Conservation (phyloP, 257 asterid genomes). For the Salvia rosmarinus region DNA sequence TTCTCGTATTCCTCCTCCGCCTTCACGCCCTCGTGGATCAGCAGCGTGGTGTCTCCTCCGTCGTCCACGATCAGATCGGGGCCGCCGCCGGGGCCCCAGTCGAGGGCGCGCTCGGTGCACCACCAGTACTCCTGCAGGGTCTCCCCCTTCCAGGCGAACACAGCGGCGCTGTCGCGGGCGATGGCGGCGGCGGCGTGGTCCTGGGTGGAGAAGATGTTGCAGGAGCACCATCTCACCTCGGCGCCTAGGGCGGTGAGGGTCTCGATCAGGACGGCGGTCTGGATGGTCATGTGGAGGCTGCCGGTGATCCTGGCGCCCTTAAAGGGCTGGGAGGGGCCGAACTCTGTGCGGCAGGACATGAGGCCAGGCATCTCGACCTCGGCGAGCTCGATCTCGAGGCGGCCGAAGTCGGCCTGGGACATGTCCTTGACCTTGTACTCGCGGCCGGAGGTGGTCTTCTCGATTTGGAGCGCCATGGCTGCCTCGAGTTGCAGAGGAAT, state of each 20-base stretch:
- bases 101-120: slow-evolving; percentile 46
- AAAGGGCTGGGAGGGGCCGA: slow-evolving; percentile 43
- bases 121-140: slow-evolving; percentile 46
- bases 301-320: slow-evolving; percentile 42
- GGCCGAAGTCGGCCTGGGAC: slow-evolving; percentile 60
- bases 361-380: slow-evolving; percentile 58
- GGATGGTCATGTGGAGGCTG: slow-evolving; percentile 55
- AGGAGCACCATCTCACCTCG: slow-evolving; percentile 49
- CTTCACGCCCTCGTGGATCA: slow-evolving; percentile 45
- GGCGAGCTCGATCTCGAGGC: slow-evolving; percentile 54
- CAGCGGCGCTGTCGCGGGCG: slow-evolving; percentile 41
- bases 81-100: slow-evolving; percentile 44
- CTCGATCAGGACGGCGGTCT: slow-evolving; percentile 52
- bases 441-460: slow-evolving; percentile 51
- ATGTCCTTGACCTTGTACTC: slow-evolving; percentile 61
- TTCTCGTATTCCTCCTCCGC: slow-evolving; percentile 41
- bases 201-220: slow-evolving; percentile 46
- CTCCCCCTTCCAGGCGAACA: slow-evolving; percentile 41
- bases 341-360: slow-evolving; percentile 38
- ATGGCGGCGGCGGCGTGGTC: slow-evolving; percentile 45
- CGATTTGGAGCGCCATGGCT: slow-evolving; percentile 38
- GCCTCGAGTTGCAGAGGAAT: not conserved
- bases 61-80: slow-evolving; percentile 43
- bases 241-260: slow-evolving; percentile 58
- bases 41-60: slow-evolving; percentile 40